These are phyloP conservation scores for Gastrolobium bilobum DNA, from an alignment of 306 rosid species.

Conservation along the genomic window DNA sequence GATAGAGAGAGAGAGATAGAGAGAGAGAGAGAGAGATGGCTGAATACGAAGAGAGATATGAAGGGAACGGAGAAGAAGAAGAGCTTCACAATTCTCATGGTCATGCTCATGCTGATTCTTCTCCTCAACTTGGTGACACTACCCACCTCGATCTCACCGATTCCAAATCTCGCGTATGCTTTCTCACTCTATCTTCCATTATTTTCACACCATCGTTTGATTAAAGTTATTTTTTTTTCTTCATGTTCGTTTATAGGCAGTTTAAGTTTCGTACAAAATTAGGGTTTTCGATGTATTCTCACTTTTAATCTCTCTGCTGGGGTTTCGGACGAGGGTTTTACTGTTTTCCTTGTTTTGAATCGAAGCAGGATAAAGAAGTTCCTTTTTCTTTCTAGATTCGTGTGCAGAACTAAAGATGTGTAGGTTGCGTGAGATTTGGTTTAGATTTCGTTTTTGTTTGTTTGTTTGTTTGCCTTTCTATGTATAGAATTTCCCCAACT, in stretches of 20 bases:
- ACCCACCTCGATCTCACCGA: constrained; percentile 68
- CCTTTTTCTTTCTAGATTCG: neutral
- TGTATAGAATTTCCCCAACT: too few species aligned
- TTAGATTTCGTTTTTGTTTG: neutral
- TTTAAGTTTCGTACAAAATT: neutral
- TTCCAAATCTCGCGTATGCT: constrained; percentile 76
- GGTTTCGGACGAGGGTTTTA: constrained; percentile 27
- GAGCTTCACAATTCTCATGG: constrained; percentile 49
- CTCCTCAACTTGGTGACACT: constrained; percentile 69
- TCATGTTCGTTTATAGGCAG: neutral
- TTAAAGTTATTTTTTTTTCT: neutral
- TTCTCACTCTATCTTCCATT: neutral
- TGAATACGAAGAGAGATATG: constrained; percentile 84
- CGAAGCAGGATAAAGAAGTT: neutral
- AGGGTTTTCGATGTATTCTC: constrained; percentile 46
- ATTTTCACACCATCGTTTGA: neutral
- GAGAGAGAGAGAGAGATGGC: constrained; percentile 57
- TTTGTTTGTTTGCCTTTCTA: too few species aligned
- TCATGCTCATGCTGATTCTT: constrained; percentile 54
- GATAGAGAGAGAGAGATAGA: constrained; percentile 10
- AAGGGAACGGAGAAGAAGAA: constrained; percentile 71
- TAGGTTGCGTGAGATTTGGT: neutral
- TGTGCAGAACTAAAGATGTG: neutral
- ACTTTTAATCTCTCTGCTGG: neutral
- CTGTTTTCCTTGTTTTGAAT: constrained; percentile 17